Conservation (phyloP, 1,284 basidiomycete species). For the Coniferiporia sulphurascens region DNA sequence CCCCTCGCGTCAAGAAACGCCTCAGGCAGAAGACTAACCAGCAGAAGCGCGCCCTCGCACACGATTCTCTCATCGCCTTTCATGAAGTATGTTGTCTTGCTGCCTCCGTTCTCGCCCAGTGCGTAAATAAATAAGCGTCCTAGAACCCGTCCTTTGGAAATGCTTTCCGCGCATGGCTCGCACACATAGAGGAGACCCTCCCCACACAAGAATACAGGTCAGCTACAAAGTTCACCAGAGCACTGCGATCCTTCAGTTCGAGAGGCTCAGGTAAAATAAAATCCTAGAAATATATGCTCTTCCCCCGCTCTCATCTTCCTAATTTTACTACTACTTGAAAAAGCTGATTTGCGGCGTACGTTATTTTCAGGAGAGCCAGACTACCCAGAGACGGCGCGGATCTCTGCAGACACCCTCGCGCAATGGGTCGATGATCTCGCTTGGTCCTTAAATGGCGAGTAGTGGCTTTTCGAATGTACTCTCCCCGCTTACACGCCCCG, state of each 20-base stretch:
- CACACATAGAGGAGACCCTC: slow-evolving; percentile 13
- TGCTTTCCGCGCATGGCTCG: slow-evolving; percentile 18
- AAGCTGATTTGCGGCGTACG: background rate
- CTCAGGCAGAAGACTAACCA: slow-evolving; percentile 16
- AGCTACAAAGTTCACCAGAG: slow-evolving; percentile 17
- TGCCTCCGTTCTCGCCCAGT: background rate
- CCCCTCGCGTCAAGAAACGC: slow-evolving; percentile 14
- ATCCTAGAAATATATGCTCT: too few relatives aligned
- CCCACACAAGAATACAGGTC: slow-evolving; percentile 15
- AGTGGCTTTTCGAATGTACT: background rate
- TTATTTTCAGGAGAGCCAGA: slow-evolving; percentile 13
- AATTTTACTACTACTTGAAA: background rate
- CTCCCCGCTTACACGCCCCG: background rate
- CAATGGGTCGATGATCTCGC: slow-evolving; percentile 19
- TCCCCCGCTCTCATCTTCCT: background rate
- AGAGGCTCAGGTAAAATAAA: slow-evolving; percentile 14
- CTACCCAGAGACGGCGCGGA: slow-evolving; percentile 17
- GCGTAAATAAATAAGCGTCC: background rate
- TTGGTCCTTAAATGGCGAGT: slow-evolving; percentile 18
- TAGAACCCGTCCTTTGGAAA: slow-evolving; percentile 17
- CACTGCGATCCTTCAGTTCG: slow-evolving; percentile 16
- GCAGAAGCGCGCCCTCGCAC: slow-evolving; percentile 12
- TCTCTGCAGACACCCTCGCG: slow-evolving; percentile 17
- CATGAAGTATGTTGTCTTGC: slow-evolving; percentile 9
- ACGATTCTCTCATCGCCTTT: slow-evolving; percentile 16